Evolutionary conservation across 805 yeast species (phyloP).

Genomic region (Yarrowia sp.): DNA sequence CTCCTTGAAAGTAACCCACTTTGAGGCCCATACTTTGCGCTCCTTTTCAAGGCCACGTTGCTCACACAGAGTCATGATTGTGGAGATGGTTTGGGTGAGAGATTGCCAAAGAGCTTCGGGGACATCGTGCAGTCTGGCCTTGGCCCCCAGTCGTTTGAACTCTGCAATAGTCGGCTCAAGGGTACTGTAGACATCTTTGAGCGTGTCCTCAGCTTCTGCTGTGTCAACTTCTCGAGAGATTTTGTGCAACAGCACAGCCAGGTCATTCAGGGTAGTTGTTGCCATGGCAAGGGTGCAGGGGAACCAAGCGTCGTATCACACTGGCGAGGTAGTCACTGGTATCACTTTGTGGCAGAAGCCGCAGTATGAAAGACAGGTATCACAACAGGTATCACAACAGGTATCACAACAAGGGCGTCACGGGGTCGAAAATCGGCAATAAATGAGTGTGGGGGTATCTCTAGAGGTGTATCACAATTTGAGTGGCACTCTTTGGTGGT

Average conservation of each 20-base stretch:
- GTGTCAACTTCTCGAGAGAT: neutral
- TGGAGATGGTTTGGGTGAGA: neutral
- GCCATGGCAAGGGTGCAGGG: neutral
- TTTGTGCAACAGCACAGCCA: constrained; percentile 11
- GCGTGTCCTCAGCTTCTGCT: neutral
- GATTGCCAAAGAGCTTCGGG: constrained; percentile 25
- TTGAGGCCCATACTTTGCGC: constrained; percentile 1
- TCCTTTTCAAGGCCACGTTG: constrained; percentile 12
- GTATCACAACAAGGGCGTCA: neutral
- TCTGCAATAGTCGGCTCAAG: constrained; percentile 1
- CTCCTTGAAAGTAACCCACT: constrained; percentile 3
- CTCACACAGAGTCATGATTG: constrained; percentile 9
- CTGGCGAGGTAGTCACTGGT: neutral
- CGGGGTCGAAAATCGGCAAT: neutral
- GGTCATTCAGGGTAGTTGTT: neutral
- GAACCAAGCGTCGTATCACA: too few species aligned
- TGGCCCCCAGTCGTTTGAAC: constrained; percentile 16
- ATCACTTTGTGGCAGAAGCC: too few species aligned
- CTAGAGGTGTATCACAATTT: neutral
- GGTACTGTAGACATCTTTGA: neutral
- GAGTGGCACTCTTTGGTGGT: neutral
- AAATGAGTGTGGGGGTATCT: neutral
- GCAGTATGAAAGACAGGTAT: neutral
- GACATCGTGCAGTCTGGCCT: neutral
- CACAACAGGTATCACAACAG: constrained; percentile 4